Evolutionary conservation across 2,329 filamentous ascomycete genomes (phyloP), one percentile per base, ranked within the genome.

Genomic region (Ophiostoma angusticollis): DNA sequence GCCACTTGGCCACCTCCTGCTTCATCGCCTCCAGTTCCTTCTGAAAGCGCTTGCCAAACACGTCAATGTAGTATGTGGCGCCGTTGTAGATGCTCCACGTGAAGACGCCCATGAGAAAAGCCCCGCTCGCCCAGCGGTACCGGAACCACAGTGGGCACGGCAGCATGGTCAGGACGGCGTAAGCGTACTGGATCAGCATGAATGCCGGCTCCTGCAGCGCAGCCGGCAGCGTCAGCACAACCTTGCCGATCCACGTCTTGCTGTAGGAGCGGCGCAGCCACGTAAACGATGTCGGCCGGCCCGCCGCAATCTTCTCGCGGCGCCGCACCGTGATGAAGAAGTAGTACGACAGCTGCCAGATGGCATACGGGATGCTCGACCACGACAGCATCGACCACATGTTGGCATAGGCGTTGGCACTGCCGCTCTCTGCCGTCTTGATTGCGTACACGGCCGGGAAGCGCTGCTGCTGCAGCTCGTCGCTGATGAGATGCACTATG

Each of bases 31-130:
- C 87, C 11, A 98, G 68, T 58, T 98, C 91, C 55, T 89, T 94
- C 65, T 98, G 85, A 67, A 98, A 96, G 3, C 87, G 77, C 52
- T 84, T 93, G 39, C 93, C 91, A 56, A 96, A 98, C 2, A 96
- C 84, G 52, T 98, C 91, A 53, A 98, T 96, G 60, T 98, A 98
- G 59, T 83, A 98, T 1, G 87, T 96, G 14, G 91, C 85, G 23
- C 91, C 91, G 51, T 98, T 98, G 64, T 95, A 93, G 40, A 95
- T 81, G 50, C 84, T 93, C 86, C 87, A 95, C 31, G 76, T 69
- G 54, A 98, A 96, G n/a, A 98, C 78, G 3, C 74, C 62, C 39
- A 80, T 67, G 32, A 98, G 67, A 60, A 95, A 98, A 0, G 58
- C 49, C 2, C 79, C 76, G 29, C 83, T 91, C 0, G 84, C 79